Evolutionary conservation across 176 grass and related monocot genomes (phyloP).

Genomic region (Panicum miliaceum): DNA sequence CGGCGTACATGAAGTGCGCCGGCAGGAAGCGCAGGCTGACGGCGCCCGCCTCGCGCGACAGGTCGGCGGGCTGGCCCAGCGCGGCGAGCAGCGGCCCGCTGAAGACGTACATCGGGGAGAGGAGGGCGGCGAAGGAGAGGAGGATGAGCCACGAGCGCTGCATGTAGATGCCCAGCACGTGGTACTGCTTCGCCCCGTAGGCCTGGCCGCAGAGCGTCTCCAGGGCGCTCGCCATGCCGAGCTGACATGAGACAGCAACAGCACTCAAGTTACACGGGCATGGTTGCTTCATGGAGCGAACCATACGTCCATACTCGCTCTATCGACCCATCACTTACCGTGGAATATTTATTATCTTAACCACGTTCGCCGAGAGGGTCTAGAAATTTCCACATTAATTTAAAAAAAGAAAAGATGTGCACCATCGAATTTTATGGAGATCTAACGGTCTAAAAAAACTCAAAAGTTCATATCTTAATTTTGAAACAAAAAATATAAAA

Average conservation of each 20-base stretch:
- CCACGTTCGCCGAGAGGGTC: no score
- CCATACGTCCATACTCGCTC: no score
- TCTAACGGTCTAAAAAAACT: no score
- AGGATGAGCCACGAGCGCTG: conserved; percentile 60
- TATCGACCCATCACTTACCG: not conserved
- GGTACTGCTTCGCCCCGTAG: conserved; percentile 49
- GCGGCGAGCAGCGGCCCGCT: conserved; percentile 13
- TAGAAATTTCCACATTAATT: no score
- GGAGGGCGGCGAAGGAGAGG: conserved; percentile 30
- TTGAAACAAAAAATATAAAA: no score
- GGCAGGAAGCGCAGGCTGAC: conserved; percentile 41
- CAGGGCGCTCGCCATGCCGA: conserved; percentile 59
- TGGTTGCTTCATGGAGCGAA: no score
- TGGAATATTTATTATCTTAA: no score
- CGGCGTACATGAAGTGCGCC: conserved; percentile 32
- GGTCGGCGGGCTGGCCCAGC: conserved; percentile 41
- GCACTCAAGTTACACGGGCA: no score
- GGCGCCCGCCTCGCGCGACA: conserved; percentile 14
- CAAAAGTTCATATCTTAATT: no score
- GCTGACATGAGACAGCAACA: not conserved
- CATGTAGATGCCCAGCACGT: conserved; percentile 58
- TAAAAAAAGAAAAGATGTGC: no score
- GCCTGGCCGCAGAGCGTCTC: conserved; percentile 59
- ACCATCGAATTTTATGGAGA: no score
- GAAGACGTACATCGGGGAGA: conserved; percentile 39